Base-by-base conservation (phyloP, 2,329 filamentous ascomycete species). In the Aspergillus jensenii region DNA sequence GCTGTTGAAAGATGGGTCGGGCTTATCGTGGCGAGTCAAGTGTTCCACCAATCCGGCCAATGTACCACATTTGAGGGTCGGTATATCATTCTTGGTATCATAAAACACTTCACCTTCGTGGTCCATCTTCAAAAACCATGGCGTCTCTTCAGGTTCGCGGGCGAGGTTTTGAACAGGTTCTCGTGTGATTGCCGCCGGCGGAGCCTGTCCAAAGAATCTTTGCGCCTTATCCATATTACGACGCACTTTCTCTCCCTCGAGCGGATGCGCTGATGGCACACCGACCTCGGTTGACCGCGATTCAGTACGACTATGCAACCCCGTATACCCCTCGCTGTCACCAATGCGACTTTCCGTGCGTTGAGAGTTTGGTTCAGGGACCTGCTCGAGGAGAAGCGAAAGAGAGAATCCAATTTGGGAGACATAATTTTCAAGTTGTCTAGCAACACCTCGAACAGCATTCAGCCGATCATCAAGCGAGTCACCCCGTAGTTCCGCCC, bases 1-100 rank as follows among this genome's bases (percentile, higher is more conserved):
- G 68, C 93, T 96, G 79, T 98, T 98, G 78, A 98, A 98, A 62
- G 85, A 93, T 3, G 93, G 91, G 71, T 98, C 95, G 14, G 96
- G 84, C 70, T 96, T 95, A 77, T 99, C 95, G 71, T 99, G 95
- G 49, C 95, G 87, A 15, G 95, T 99, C 45, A 99, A 83, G 70
- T 98, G 93, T 74, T 98, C 95, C 6, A 97, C 95, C 57, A 99
- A 80, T 4, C 90, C 95, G 31, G 91, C 83, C 19, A 99, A 78
- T 1, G 93, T 96, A 47, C 95, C 95, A 64, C 93, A 95, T 73
- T 93, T 95, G 58, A 99, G 84, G 31, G 88, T 84, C 23, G 90
- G 87, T 2, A 87, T 85, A 31, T 87, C 83, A n/a, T 81, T 78
- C 75, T 97, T 98, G 58, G 82, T 83, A 71, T 98, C 95, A 79